Conservation (phyloP, 306 rosid genomes). For the Vigna nakashimae region DNA sequence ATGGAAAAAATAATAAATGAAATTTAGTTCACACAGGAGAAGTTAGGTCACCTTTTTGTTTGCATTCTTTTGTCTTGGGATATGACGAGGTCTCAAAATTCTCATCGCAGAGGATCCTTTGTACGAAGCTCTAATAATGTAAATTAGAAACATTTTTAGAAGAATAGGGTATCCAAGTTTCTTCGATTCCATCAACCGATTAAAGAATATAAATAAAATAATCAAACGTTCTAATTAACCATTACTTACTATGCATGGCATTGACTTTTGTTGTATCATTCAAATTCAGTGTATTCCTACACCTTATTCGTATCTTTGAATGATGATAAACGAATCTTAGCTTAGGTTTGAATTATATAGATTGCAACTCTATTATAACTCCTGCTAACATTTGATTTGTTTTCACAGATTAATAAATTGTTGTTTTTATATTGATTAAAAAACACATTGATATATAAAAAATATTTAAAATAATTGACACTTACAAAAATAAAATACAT, state of each 20-base stretch:
- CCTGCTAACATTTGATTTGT: no score
- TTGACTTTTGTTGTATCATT: conserved; percentile 20
- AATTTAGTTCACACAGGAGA: conserved; percentile 17
- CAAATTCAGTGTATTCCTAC: conserved; percentile 32
- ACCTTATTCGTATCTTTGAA: conserved; percentile 6
- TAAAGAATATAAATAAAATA: background rate
- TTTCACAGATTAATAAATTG: no score
- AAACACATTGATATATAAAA: no score
- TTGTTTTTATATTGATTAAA: no score
- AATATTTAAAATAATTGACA: no score
- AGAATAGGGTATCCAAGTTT: conserved; percentile 33
- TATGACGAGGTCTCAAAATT: conserved; percentile 43
- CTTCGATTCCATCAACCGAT: conserved; percentile 41
- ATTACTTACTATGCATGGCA: conserved; percentile 18
- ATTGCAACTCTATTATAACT: background rate
- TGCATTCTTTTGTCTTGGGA: conserved; percentile 48
- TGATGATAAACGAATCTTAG: background rate
- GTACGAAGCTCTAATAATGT: conserved; percentile 38
- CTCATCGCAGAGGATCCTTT: conserved; percentile 42
- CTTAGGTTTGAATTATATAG: background rate
- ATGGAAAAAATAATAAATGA: conserved; percentile 9
- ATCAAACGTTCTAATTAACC: background rate
- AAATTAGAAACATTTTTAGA: conserved; percentile 38
- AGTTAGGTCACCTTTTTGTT: conserved; percentile 37
- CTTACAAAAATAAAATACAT: no score